Base-by-base conservation (phyloP, 2,329 filamentous ascomycete species). In the Cladosporium sp. region DNA sequence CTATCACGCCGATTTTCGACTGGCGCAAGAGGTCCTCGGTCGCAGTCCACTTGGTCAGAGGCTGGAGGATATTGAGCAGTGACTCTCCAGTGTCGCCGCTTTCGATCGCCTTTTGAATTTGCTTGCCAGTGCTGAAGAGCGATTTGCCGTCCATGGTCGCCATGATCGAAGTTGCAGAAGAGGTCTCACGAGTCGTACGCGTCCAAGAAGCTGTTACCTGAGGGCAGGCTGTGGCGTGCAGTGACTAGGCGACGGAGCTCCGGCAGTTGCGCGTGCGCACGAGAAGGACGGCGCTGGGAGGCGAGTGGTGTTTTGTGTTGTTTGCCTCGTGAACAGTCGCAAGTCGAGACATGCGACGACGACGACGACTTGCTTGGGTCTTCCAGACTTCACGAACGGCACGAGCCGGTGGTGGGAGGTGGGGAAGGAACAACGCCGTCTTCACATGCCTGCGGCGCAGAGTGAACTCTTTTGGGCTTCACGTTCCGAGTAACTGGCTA, bases 1-100 rank as follows among this genome's bases (percentile, higher is more conserved):
- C 89, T 51, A 88, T 85, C 64, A 96, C 87, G 66, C 94, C 94
- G 52, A 96, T 93, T 66, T 88, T 89, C n/a, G 93, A 97, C 40
- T 88, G 88, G 69, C 93, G 86, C 64, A 99, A 80, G 66, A 96
- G 83, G 65, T 97, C 91, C 75, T 99, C 94, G 2, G 90, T 94
- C 9, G 92, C 89, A 47, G 84, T 83, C 35, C 93, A 86, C 61
- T 90, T 89, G 68, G 87, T 86, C 76, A 93, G 90, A 37, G 97
- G 80, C 51, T 87, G 84, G 67, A 99, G 79, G 61, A 97, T 80
- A 53, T 82, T 80, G 56, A 95, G 78, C 51, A 96, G 82, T 60
- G 84, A 88, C 39, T 86, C 75, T 24, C 89, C 70, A 4, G 91
- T 85, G 68, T 96, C 90, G 69, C 89, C 89, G 57, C 86, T 84